Evolutionary conservation across 2,329 filamentous ascomycete species (phyloP).

Genomic region (Sclerotinia borealis): DNA sequence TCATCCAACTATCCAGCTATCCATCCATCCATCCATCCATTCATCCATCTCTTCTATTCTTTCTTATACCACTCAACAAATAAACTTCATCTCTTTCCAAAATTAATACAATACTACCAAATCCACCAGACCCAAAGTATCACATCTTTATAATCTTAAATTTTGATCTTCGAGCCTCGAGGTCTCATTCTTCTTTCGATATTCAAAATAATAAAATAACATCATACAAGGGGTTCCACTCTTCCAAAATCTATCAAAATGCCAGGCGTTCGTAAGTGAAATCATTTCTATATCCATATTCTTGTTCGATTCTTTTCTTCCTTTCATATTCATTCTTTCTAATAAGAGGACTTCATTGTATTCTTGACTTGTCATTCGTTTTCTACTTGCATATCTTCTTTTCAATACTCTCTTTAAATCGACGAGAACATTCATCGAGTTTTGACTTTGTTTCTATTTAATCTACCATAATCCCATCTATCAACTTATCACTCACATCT

Average conservation of each 20-base stretch:
- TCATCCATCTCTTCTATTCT: not conserved
- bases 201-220: slow-evolving; percentile 1
- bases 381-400: not conserved
- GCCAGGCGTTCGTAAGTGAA: slow-evolving; percentile 30
- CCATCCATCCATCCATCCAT: not conserved
- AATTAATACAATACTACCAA: not conserved
- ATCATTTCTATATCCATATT: slow-evolving; percentile 6
- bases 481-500: slow-evolving; percentile 1
- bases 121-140: not conserved
- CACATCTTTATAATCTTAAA: slow-evolving; percentile 3
- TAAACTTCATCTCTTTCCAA: not conserved
- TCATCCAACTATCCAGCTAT: not conserved
- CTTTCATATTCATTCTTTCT: not conserved
- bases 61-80: not conserved
- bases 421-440: not conserved
- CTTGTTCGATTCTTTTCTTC: not conserved
- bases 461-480: not conserved
- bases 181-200: not conserved
- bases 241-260: slow-evolving; percentile 20
- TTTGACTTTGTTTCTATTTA: not conserved
- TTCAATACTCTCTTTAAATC: not conserved
- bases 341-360: not conserved
- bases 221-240: not conserved
- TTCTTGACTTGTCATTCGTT: not conserved
- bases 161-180: not conserved